These are phyloP conservation scores for Ophiocordyceps camponoti-saundersi DNA, from an alignment of 2,329 filamentous ascomycete genomes.

Conservation along the genomic window DNA sequence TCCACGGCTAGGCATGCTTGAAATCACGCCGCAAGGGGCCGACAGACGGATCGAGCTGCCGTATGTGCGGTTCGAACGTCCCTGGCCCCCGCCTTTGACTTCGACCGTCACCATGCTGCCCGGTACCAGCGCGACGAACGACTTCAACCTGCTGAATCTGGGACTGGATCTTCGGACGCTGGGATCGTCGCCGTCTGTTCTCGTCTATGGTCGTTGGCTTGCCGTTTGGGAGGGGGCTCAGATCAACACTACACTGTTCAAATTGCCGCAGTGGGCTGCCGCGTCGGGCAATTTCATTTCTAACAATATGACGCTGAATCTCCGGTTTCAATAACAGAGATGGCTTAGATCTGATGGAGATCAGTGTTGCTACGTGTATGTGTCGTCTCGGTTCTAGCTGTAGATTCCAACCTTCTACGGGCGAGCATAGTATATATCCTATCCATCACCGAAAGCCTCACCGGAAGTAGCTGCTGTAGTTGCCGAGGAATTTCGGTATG, in stretches of 20 bases:
- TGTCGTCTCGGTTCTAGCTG: too few species aligned
- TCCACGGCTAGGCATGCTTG: slow-evolving; percentile 16
- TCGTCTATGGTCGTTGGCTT: neutral
- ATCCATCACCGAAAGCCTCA: too few species aligned
- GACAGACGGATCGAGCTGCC: slow-evolving; percentile 13
- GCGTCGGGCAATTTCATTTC: neutral
- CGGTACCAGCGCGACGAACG: slow-evolving; percentile 14
- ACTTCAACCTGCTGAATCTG: slow-evolving; percentile 6
- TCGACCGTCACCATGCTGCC: slow-evolving; percentile 16
- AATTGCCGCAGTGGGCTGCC: neutral
- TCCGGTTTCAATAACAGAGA: neutral
- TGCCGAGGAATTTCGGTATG: too few species aligned
- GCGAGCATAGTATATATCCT: too few species aligned
- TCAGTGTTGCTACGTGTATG: too few species aligned
- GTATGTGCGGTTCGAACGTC: slow-evolving; percentile 13
- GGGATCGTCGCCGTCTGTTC: slow-evolving; percentile 7
- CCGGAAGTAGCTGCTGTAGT: too few species aligned
- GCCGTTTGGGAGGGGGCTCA: slow-evolving; percentile 4
- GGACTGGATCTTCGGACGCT: neutral
- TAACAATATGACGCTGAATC: neutral
- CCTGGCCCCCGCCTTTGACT: slow-evolving; percentile 18
- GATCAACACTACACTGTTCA: neutral
- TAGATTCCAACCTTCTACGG: too few species aligned
- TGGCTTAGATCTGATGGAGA: too few species aligned
- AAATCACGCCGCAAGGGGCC: slow-evolving; percentile 13